phyloP scores from a whole-genome alignment of 2,329 filamentous ascomycete species.

The Botrytis deweyae region DNA sequence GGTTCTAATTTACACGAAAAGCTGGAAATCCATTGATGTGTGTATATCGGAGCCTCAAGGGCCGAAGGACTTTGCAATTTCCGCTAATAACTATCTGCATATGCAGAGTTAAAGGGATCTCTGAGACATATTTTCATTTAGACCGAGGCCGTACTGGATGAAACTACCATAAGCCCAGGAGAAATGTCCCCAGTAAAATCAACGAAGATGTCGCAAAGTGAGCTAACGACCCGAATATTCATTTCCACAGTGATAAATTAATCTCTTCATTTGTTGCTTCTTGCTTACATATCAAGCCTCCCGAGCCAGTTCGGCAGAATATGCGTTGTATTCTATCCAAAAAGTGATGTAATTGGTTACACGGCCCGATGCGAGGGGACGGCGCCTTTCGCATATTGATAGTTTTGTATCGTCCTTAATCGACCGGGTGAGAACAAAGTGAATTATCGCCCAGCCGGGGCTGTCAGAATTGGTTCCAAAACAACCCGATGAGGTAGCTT shows the following conservation, averaged over 20 bases:
- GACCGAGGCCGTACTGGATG: background rate
- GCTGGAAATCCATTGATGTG: background rate
- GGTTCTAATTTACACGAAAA: background rate
- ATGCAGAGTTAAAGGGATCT: background rate
- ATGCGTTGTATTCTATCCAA: background rate
- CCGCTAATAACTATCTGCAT: background rate
- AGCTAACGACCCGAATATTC: background rate
- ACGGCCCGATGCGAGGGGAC: background rate
- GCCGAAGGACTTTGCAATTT: background rate
- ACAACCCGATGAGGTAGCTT: background rate
- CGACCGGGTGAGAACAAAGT: background rate
- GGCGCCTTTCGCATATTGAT: background rate
- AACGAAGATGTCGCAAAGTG: background rate
- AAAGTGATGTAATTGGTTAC: background rate
- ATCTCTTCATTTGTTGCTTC: background rate
- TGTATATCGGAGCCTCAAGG: background rate
- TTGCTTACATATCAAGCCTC: background rate
- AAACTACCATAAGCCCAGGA: background rate
- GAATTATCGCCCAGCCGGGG: background rate
- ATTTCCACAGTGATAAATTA: background rate
- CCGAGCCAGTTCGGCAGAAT: background rate
- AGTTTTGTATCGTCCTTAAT: background rate
- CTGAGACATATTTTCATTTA: background rate
- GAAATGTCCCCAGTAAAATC: background rate
- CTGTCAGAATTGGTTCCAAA: background rate